Evolutionary conservation across 352 stramenopile species (phyloP).

Genomic region (Pythium guiyangense): DNA sequence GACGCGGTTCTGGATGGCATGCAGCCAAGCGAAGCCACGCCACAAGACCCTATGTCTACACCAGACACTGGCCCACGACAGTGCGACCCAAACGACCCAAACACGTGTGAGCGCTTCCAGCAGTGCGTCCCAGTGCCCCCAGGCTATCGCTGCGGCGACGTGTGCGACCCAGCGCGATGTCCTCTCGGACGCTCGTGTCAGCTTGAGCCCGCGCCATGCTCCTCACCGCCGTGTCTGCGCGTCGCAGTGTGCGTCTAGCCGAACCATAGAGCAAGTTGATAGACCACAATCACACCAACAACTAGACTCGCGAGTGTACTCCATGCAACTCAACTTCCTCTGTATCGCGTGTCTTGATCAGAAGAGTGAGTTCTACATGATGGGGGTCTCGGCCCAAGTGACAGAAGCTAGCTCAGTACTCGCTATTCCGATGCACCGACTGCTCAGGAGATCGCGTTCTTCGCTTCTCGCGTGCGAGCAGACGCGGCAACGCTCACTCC

Average conservation of each 20-base stretch:
- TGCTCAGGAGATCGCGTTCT: no score
- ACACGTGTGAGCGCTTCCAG: neutral
- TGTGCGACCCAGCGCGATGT: slow-evolving; percentile 4
- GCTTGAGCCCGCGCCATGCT: neutral
- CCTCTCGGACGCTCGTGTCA: slow-evolving; percentile 1
- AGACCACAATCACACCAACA: neutral
- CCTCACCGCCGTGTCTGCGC: neutral
- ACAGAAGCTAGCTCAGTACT: no score
- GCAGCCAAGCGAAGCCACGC: neutral
- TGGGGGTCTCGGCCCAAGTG: no score
- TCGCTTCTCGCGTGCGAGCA: no score
- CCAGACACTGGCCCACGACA: neutral
- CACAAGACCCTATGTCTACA: neutral
- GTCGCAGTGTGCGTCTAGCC: neutral
- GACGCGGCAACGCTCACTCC: no score
- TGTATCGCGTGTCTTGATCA: no score
- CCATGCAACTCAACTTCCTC: no score
- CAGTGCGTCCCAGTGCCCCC: neutral
- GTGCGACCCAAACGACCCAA: neutral
- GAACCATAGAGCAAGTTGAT: neutral
- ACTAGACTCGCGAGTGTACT: no score
- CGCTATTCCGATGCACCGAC: no score
- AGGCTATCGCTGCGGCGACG: slow-evolving; percentile 3
- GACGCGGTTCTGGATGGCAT: neutral
- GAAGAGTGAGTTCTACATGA: no score